Percentiles rank a stretch among this genome's conserved stretches.
Conservation (phyloP, 352 stramenopile genomes). For the Lagenidium giganteum region DNA sequence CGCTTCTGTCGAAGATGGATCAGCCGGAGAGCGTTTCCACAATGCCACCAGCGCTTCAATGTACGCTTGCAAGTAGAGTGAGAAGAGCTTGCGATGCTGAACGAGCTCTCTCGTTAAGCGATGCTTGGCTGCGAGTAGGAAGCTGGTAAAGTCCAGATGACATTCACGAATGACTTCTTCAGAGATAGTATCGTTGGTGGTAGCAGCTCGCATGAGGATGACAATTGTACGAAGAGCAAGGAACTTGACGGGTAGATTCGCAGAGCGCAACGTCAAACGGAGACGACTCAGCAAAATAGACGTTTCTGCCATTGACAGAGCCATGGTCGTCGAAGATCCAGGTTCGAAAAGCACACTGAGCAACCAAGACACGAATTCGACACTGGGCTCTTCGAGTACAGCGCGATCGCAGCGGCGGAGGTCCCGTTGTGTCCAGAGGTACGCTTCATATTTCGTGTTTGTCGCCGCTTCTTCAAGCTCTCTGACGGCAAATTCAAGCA, state of each 20-base stretch:
- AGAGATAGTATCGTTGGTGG: neutral
- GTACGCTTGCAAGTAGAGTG: conserved; percentile 63
- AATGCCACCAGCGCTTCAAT: conserved; percentile 40
- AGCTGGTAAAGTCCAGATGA: conserved; percentile 19
- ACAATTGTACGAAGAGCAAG: conserved; percentile 46
- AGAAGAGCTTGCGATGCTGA: conserved; percentile 63
- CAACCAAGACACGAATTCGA: conserved; percentile 55
- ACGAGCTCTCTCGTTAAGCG: conserved; percentile 46
- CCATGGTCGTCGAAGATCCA: too few species aligned
- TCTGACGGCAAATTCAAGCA: conserved; percentile 48
- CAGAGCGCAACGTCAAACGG: conserved; percentile 9
- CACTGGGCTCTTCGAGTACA: conserved; percentile 46
- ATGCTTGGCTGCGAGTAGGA: conserved; percentile 42
- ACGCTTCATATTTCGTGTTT: conserved; percentile 46
- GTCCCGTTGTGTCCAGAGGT: conserved; percentile 75
- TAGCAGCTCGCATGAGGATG: conserved; percentile 18
- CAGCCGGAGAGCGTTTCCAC: neutral
- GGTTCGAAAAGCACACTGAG: neutral
- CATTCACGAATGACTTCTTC: conserved; percentile 6
- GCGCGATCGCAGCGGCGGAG: conserved; percentile 39
- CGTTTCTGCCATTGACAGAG: too few species aligned
- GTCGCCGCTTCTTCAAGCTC: conserved; percentile 57
- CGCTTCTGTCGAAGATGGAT: neutral
- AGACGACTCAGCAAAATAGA: neutral
- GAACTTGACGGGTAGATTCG: conserved; percentile 67